Evolutionary conservation across 1,284 basidiomycete species (phyloP), one percentile per base, ranked within the genome.

Genomic region (Phellinidium pouzarii): DNA sequence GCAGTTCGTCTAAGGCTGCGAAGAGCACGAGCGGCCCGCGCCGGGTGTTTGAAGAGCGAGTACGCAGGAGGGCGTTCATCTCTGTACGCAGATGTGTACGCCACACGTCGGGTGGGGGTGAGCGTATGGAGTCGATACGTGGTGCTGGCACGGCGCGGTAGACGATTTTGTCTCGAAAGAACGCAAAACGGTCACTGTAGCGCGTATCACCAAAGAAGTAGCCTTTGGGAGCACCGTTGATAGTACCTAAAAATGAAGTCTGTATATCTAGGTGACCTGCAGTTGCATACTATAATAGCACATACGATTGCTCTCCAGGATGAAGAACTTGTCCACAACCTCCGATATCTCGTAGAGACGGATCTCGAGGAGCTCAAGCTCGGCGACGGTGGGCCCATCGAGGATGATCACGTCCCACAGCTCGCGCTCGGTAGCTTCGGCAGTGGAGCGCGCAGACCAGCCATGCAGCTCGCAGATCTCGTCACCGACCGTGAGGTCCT

Each of bases 301-400:
- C 44, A 53, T 58, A 59, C 62, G 57, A 52, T 66, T 65, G 27
- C 65, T 62, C 47, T 76, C 73, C 47, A 74, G 57, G 45, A 75
- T 60, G 54, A 74, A 62, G 48, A 72, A 69, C 11, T 56, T 58
- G 40, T 67, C 61, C 1, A 75, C 72, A 26, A 64, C 59, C 2
- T 64, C 61, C 14, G 61, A 60, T 14, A 71, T 65, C 58, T 75
- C 73, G 52, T 65, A 58, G 47, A 73, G 59, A 0, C 73, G 63
- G 20, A 74, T 64, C 56, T 75, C 69, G 38, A 75, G 62, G 52
- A 75, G 60, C 57, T 75, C 73, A 14, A 74, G 53, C 59, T 75
- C 72, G 8, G 48, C 47, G 9, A 22, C 41, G n/a, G 54, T 56
- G 9, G 54, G 50, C 40, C 65, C 66, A 38, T 62, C 61, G 12